Conservation (phyloP, 2,329 filamentous ascomycete species). For the Fusarium luffae region DNA sequence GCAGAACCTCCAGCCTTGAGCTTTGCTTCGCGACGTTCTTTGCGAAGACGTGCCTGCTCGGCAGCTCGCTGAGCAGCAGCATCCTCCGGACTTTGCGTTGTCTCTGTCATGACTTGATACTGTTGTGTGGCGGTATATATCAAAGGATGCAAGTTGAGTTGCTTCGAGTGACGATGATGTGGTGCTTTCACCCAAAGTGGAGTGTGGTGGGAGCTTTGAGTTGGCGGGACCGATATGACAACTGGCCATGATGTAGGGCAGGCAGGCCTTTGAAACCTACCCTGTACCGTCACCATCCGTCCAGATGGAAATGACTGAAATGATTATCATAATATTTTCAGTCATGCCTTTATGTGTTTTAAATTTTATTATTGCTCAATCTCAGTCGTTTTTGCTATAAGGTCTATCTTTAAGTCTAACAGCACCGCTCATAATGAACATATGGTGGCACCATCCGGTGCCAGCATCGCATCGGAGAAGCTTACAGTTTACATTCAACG, state of each 20-base stretch:
- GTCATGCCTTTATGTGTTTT: neutral
- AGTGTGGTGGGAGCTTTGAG: slow-evolving; percentile 17
- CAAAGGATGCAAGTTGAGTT: slow-evolving; percentile 2
- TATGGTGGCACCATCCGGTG: neutral
- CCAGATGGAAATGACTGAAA: neutral
- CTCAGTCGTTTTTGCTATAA: neutral
- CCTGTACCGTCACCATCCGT: slow-evolving; percentile 1
- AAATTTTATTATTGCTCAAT: neutral
- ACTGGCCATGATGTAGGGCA: slow-evolving; percentile 21
- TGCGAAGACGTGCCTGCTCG: slow-evolving; percentile 78
- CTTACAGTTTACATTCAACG: neutral
- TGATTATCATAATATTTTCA: neutral
- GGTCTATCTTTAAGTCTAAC: neutral
- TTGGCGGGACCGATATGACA: slow-evolving; percentile 25
- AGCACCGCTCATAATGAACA: neutral
- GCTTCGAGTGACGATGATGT: slow-evolving; percentile 22
- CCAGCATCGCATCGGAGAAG: neutral
- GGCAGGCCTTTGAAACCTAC: slow-evolving; percentile 2
- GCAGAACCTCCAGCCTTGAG: slow-evolving; percentile 76
- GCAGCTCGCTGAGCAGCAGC: slow-evolving; percentile 64
- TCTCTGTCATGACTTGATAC: slow-evolving; percentile 54
- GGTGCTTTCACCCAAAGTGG: slow-evolving; percentile 14
- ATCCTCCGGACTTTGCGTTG: slow-evolving; percentile 52
- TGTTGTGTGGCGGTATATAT: neutral
- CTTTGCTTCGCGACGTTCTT: slow-evolving; percentile 83